phyloP scores from a whole-genome alignment of 1,284 basidiomycete species.

The Laetiporus sulphureus region DNA sequence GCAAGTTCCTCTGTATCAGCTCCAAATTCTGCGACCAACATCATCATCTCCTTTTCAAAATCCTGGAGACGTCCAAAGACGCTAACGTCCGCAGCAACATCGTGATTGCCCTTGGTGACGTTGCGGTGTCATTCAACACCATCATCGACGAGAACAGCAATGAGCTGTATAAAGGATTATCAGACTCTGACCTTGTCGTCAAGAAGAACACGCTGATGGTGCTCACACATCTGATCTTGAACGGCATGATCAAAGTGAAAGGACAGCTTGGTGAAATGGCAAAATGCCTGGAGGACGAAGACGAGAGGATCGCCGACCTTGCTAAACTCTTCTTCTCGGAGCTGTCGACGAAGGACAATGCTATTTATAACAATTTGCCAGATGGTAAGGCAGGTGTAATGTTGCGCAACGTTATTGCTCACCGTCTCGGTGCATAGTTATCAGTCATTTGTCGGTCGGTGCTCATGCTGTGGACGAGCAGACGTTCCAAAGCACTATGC shows the following conservation, averaged over 20 bases:
- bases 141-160: conserved; percentile 98
- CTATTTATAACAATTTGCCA: conserved; percentile 97
- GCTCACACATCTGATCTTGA: conserved; percentile 93
- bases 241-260: conserved; percentile 99
- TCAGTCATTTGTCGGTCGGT: conserved; percentile 90
- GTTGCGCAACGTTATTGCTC: background rate
- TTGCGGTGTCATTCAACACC: conserved; percentile 93
- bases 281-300: conserved; percentile 95
- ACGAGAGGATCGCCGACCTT: conserved; percentile 83
- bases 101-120: conserved; percentile 95
- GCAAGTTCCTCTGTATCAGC: conserved; percentile 96
- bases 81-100: conserved; percentile 91
- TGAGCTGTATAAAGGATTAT: conserved; percentile 89
- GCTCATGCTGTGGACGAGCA: conserved; percentile 93
- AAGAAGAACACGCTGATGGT: conserved; percentile 99
- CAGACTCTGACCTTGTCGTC: conserved; percentile 81
- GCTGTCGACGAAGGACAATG: conserved; percentile 96
- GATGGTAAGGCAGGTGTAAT: conserved; percentile 51
- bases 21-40: conserved; percentile 91
- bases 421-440: conserved; percentile 52
- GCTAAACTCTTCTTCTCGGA: conserved; percentile 98
- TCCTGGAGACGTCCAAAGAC: conserved; percentile 87
- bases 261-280: conserved; percentile 99
- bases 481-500: conserved; percentile 88
- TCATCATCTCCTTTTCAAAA: conserved; percentile 86